Percentiles rank a stretch among this genome's conserved stretches.
These are phyloP conservation scores for Lactuca saligna DNA, from an alignment of 129 eudicot genomes.

Conservation along the genomic window DNA sequence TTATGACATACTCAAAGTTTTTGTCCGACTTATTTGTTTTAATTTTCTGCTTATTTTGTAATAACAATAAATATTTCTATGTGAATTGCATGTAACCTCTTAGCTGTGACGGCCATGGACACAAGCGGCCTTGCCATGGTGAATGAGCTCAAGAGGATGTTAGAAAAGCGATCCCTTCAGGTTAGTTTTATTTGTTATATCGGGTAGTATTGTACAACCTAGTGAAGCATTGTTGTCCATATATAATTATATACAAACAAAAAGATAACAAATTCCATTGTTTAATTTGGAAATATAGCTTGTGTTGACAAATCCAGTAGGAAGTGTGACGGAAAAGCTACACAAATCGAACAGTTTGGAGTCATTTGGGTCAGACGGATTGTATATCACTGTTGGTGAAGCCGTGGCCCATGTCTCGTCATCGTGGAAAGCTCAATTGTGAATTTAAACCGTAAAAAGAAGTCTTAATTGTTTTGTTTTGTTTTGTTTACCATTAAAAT, in stretches of 20 bases:
- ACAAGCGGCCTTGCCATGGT: conserved; percentile 25
- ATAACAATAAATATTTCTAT: not conserved
- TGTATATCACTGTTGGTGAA: conserved; percentile 39
- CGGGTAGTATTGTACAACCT: not conserved
- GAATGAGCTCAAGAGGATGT: conserved; percentile 20
- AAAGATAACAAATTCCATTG: not conserved
- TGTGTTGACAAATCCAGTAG: conserved; percentile 44
- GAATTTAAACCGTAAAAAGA: not conserved
- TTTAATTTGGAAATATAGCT: conserved; percentile 30
- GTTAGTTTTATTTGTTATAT: not conserved
- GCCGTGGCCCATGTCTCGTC: conserved; percentile 39
- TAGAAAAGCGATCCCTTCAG: conserved; percentile 25
- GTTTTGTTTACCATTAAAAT: not conserved
- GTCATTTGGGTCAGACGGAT: conserved; percentile 15
- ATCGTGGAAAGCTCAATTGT: conserved; percentile 21
- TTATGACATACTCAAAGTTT: too few species aligned
- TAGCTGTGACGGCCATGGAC: conserved; percentile 32
- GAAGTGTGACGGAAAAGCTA: conserved; percentile 46
- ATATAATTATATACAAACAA: not conserved
- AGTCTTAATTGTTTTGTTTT: not conserved
- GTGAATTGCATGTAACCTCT: not conserved
- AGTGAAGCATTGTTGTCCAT: not conserved
- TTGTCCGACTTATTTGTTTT: too few species aligned
- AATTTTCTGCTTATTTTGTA: not conserved
- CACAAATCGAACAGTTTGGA: conserved; percentile 33